Conservation (phyloP, 2,329 filamentous ascomycete species). For the Colletotrichum noveboracense region DNA sequence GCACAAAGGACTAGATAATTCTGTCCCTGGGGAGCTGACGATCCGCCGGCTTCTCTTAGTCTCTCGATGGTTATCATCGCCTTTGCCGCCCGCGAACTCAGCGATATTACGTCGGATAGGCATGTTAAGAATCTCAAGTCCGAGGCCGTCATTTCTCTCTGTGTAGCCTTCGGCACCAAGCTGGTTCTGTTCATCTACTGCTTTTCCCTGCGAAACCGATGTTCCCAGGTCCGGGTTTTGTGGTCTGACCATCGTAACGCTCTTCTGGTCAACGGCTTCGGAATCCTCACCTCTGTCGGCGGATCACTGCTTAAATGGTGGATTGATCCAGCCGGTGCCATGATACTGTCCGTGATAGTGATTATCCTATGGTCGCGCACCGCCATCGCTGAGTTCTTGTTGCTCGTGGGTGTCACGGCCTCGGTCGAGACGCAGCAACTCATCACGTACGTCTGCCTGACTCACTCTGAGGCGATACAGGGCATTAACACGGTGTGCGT, state of each 20-base stretch:
- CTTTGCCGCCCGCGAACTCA: conserved; percentile 78
- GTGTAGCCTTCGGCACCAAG: conserved; percentile 84
- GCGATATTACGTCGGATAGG: conserved; percentile 39
- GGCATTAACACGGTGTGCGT: conserved; percentile 94
- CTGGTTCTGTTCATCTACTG: conserved; percentile 89
- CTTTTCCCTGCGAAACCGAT: conserved; percentile 87
- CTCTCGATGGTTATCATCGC: conserved; percentile 94
- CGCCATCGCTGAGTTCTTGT: conserved; percentile 85
- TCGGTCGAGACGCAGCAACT: conserved; percentile 86
- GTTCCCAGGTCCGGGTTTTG: conserved; percentile 89
- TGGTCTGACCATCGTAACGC: conserved; percentile 98
- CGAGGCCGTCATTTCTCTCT: conserved; percentile 84
- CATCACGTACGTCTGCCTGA: conserved; percentile 95
- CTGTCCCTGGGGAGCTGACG: neutral
- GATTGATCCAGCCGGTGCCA: conserved; percentile 91
- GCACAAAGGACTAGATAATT: neutral
- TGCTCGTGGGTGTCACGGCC: conserved; percentile 88
- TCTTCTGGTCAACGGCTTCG: conserved; percentile 91
- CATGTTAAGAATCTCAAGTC: conserved; percentile 73
- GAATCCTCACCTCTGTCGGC: conserved; percentile 86
- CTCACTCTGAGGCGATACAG: conserved; percentile 81
- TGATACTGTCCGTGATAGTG: conserved; percentile 82
- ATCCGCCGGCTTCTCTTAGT: neutral
- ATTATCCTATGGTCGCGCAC: conserved; percentile 82
- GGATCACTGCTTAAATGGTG: conserved; percentile 90